Evolutionary conservation across 2,329 filamentous ascomycete species (phyloP).

Genomic region (Pestalotiopsis sp.): DNA sequence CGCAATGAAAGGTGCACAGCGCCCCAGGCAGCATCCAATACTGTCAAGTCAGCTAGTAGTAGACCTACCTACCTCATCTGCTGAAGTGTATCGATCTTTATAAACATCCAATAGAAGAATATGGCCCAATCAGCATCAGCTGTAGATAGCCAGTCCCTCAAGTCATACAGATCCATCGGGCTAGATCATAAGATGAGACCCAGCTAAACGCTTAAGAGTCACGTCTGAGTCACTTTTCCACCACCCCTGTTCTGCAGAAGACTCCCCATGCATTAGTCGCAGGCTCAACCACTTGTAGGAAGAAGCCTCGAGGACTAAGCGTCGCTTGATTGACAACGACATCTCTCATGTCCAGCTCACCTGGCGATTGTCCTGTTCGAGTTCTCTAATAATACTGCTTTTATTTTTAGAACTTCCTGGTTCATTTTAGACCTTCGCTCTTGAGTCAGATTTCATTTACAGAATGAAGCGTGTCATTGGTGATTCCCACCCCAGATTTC

Average conservation of each 20-base stretch:
- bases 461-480: conserved; percentile 13
- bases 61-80: background rate
- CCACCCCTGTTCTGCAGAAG: background rate
- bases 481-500: conserved; percentile 27
- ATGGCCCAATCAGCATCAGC: background rate
- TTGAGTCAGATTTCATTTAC: conserved; percentile 20
- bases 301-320: background rate
- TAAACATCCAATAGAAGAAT: background rate
- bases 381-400: conserved; percentile 1
- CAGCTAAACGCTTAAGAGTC: background rate
- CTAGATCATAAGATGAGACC: background rate
- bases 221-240: background rate
- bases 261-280: background rate
- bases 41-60: background rate
- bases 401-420: conserved; percentile 5
- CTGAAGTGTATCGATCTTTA: background rate
- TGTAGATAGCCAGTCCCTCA: background rate
- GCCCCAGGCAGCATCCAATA: background rate
- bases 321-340: background rate
- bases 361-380: conserved; percentile 7
- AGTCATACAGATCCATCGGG: background rate
- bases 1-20: background rate
- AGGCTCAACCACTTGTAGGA: background rate
- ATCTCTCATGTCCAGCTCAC: background rate
- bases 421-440: conserved; percentile 11